A percentile compares a stretch with the other conserved stretches of the same genome.
Conservation (phyloP, 257 asterid species). For the Haberlea rhodopensis region DNA sequence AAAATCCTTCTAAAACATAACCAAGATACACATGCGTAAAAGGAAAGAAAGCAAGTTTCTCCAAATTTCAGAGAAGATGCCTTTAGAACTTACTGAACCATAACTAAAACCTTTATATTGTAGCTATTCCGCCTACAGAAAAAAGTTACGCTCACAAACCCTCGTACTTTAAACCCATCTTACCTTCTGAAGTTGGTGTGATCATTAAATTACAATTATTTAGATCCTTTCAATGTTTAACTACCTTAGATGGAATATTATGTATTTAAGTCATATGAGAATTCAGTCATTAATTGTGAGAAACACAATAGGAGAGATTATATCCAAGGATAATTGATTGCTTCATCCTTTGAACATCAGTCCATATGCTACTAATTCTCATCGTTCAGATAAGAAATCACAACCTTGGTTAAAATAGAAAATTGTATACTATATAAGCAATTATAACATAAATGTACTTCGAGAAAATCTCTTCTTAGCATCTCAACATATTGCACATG, state of each 20-base stretch:
- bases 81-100: too few species aligned
- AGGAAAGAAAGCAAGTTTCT: too few species aligned
- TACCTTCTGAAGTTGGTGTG: too few species aligned
- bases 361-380: not conserved
- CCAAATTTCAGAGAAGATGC: slow-evolving; percentile 6
- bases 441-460: not conserved
- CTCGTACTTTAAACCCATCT: not conserved
- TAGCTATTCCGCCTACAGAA: too few species aligned
- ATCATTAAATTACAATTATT: too few species aligned
- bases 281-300: not conserved
- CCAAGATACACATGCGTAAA: not conserved
- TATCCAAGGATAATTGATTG: not conserved
- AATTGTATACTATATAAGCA: not conserved
- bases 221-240: too few species aligned
- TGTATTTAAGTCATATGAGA: not conserved
- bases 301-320: not conserved
- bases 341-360: not conserved
- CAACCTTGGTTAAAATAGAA: not conserved
- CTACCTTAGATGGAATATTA: not conserved
- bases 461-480: not conserved
- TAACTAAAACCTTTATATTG: too few species aligned
- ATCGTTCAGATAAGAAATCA: not conserved
- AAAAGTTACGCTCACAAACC: not conserved
- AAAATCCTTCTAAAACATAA: slow-evolving; percentile 7
- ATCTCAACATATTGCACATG: not conserved